Base-by-base conservation (phyloP, 2,329 filamentous ascomycete species). In the Botryotinia globosa region DNA sequence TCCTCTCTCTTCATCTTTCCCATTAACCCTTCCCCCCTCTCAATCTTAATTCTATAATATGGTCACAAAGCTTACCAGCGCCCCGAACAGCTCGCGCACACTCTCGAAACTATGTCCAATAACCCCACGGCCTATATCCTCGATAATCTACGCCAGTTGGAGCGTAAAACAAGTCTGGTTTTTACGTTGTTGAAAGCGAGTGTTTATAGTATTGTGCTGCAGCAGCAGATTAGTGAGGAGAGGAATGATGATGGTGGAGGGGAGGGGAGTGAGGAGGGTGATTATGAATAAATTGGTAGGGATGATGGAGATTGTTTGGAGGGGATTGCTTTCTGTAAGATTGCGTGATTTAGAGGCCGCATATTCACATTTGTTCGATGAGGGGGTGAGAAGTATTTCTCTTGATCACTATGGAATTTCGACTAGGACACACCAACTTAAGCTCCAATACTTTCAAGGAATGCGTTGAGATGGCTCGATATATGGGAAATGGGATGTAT, bases 151-250 rank as follows among this genome's bases (percentile, higher is more conserved):
- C 87, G 96, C 71, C 91, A 94, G 61, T 85, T 99, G 71, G 96
- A 99, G 85, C 87, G 96, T 78, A 98, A 98, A 86, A 98, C 95
- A 61, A 94, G 94, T 77, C 85, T 97, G 71, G 95, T 98, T 34
- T 98, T 97, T 83, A 99, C 96, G 75, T 83, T 98, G 81, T 87
- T 99, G 81, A 99, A 99, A 85, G 95, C 96, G 29, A 98, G 95
- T 82, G 96, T 99, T 76, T 99, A 99, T 84, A 97, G 93, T 81
- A 99, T 99, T 84, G 94, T 99, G 74, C 83, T 99, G 85, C 95
- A 99, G 87, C 95, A 98, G 87, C 93, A 98, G 87, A 94, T 97
- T 79, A 90, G 81, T 77, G 22, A 75, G 74, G 65, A 73, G 77
- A n/a, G 79, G 73, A 76, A 74, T 37, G 65, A 54, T 42, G 61